Evolutionary conservation across 2,329 filamentous ascomycete genomes (phyloP).

Genomic region (Colletotrichum gloeosporioides): DNA sequence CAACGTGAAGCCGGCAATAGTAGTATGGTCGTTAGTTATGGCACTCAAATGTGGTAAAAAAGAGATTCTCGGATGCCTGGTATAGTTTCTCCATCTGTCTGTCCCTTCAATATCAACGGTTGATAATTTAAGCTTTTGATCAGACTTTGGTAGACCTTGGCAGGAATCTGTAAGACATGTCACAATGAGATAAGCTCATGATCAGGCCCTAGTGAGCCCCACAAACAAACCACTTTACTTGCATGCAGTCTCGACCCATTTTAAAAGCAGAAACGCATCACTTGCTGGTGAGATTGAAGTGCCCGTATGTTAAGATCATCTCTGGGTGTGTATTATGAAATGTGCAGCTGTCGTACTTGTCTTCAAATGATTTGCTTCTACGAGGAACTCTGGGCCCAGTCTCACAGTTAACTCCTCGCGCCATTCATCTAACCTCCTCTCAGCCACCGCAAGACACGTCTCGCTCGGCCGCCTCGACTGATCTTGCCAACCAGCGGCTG

Average conservation of each 20-base stretch:
- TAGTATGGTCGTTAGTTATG: accelerated
- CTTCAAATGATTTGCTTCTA: background rate
- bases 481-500: background rate
- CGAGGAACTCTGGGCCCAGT: background rate
- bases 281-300: accelerated
- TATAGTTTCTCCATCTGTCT: background rate
- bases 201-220: background rate
- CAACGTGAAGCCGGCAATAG: background rate
- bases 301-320: background rate
- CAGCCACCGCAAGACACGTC: background rate
- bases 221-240: background rate
- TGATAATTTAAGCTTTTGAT: background rate
- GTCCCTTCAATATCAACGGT: background rate
- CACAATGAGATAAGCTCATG: background rate
- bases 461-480: background rate
- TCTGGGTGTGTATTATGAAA: background rate
- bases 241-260: background rate
- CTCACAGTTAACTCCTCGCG: accelerated
- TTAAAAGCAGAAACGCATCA: background rate
- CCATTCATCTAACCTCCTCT: accelerated
- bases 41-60: accelerated
- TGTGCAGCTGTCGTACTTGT: background rate
- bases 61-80: accelerated
- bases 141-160: background rate
- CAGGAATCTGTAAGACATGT: background rate